A percentile compares a stretch with the other conserved stretches of the same genome.
phyloP scores from a whole-genome alignment of 2,329 filamentous ascomycete species.

The Fusarium verticillioides region DNA sequence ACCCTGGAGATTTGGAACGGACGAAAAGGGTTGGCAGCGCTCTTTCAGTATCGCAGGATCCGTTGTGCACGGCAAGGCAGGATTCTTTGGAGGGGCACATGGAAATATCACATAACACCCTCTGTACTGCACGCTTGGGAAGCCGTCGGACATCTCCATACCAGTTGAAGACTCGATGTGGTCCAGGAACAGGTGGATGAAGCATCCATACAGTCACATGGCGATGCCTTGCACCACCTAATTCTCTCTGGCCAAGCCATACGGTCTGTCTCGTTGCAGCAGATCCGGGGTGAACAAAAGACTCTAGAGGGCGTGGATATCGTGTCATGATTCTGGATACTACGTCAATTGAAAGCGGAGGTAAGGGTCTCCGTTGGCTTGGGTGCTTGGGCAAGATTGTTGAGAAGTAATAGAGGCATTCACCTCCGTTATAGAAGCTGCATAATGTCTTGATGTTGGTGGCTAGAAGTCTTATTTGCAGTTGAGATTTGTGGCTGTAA shows the following conservation, averaged over 20 bases:
- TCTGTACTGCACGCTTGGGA: slow-evolving; percentile 25
- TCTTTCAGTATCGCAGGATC: slow-evolving; percentile 37
- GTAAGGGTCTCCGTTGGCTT: too few relatives aligned
- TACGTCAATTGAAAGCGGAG: too few relatives aligned
- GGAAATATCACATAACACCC: neutral
- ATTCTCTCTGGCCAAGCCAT: slow-evolving; percentile 21
- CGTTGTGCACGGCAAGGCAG: slow-evolving; percentile 1
- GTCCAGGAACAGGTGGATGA: slow-evolving; percentile 16
- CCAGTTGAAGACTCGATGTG: neutral
- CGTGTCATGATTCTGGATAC: neutral
- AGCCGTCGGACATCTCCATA: slow-evolving; percentile 11
- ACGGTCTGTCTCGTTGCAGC: slow-evolving; percentile 26
- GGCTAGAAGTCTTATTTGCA: too few relatives aligned
- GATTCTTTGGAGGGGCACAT: slow-evolving; percentile 1
- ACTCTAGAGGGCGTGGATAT: slow-evolving; percentile 5
- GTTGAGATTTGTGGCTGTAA: too few relatives aligned
- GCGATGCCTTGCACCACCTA: slow-evolving; percentile 31
- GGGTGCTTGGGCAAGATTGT: too few relatives aligned
- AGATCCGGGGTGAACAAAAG: slow-evolving; percentile 26
- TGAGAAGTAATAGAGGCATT: too few relatives aligned
- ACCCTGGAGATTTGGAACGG: slow-evolving; percentile 49
- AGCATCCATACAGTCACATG: slow-evolving; percentile 22
- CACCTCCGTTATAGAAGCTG: too few relatives aligned
- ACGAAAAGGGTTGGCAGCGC: slow-evolving; percentile 29
- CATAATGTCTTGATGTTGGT: too few relatives aligned